These are phyloP conservation scores for Teratosphaeria destructans DNA, from an alignment of 2,329 filamentous ascomycete species.

Conservation along the genomic window DNA sequence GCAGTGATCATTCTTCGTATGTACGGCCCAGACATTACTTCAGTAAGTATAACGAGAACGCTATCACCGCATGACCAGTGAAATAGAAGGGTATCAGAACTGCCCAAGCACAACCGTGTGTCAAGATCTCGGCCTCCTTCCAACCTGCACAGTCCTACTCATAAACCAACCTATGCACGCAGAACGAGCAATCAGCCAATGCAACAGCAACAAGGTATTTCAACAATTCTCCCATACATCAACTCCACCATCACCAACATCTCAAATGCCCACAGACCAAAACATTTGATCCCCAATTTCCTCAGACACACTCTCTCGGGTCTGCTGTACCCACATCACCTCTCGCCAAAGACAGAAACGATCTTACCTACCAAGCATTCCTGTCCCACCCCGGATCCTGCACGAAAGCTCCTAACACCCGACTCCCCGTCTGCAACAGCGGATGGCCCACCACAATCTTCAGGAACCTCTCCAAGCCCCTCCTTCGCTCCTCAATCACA, in stretches of 20 bases:
- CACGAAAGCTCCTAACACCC: constrained; percentile 91
- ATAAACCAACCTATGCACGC: not conserved
- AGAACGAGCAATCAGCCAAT: not conserved
- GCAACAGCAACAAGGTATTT: not conserved
- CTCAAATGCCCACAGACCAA: not conserved
- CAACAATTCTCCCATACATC: not conserved
- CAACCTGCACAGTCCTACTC: not conserved
- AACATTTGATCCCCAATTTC: not conserved
- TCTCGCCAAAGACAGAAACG: not conserved
- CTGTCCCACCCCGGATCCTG: constrained; percentile 92
- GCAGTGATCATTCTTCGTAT: not conserved
- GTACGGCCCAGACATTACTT: not conserved
- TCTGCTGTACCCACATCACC: not conserved
- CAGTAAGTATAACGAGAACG: not conserved
- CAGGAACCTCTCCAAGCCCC: constrained; percentile 87
- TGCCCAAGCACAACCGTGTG: not conserved
- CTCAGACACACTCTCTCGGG: not conserved
- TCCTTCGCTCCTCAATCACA: constrained; percentile 87
- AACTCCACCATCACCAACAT: not conserved
- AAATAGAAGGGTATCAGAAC: not conserved
- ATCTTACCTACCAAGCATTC: constrained; percentile 58
- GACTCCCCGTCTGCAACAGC: constrained; percentile 91
- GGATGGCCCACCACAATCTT: constrained; percentile 97
- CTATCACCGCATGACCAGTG: not conserved
- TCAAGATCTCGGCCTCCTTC: not conserved